Evolutionary conservation across 495 filamentous ascomycete genomes (phyloP).

Genomic region (Podospora tetraspora): DNA sequence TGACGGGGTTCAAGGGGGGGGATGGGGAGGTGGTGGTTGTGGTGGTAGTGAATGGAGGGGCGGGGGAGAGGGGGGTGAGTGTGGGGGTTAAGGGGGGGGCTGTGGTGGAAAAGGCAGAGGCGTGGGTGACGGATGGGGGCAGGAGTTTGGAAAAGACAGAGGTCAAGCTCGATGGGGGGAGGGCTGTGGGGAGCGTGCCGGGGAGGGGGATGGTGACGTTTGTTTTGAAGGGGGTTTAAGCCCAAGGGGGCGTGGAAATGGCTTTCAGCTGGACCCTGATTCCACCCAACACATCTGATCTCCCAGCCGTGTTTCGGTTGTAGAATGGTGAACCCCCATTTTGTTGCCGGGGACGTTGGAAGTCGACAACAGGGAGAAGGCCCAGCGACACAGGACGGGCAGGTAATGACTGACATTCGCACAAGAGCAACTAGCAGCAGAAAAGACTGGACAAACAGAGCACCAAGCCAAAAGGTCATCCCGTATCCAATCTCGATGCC

Average conservation of each 20-base stretch:
- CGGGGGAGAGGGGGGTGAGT: constrained; percentile 24
- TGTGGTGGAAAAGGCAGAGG: constrained; percentile 13
- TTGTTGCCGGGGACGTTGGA: background rate
- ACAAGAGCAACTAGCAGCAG: background rate
- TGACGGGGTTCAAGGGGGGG: constrained; percentile 45
- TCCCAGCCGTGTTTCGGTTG: no score
- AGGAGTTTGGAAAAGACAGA: background rate
- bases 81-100: constrained; percentile 24
- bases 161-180: background rate
- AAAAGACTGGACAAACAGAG: background rate
- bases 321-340: no score
- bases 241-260: no score
- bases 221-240: no score
- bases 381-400: background rate
- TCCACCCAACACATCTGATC: no score
- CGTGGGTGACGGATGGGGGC: constrained; percentile 30
- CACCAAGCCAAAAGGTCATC: background rate
- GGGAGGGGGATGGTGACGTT: background rate
- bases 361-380: background rate
- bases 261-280: no score
- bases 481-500: background rate
- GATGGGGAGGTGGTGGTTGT: constrained; percentile 42
- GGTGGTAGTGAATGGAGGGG: constrained; percentile 44
- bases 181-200: background rate
- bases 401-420: background rate